Evolutionary conservation across 805 yeast genomes (phyloP).

Genomic region (Saccharomycopsis fibuligera): DNA sequence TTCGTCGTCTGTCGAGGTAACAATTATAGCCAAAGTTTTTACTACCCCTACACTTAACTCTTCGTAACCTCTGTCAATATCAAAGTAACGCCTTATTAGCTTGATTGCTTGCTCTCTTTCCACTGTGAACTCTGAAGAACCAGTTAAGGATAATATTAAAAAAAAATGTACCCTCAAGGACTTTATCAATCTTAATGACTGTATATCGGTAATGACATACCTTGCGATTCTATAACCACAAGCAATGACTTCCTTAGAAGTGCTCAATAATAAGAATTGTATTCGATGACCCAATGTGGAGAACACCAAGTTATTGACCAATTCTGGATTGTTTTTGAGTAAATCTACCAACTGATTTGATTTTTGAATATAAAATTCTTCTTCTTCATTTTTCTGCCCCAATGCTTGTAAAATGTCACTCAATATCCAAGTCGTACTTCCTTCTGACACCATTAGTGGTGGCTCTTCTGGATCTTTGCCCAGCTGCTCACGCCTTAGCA

Average conservation of each 20-base stretch:
- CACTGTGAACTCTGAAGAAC: conserved; percentile 43
- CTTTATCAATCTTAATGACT: conserved; percentile 48
- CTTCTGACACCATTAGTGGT: background rate
- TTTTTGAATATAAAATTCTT: conserved; percentile 44
- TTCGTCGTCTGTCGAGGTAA: conserved; percentile 48
- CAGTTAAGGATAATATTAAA: conserved; percentile 57
- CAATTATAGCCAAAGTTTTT: conserved; percentile 49
- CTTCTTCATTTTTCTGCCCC: conserved; percentile 44
- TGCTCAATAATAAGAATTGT: conserved; percentile 53
- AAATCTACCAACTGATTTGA: conserved; percentile 62
- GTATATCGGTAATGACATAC: conserved; percentile 48
- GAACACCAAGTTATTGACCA: conserved; percentile 59
- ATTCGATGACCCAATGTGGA: conserved; percentile 51
- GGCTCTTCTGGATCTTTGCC: too few relatives aligned
- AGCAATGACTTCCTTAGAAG: conserved; percentile 56
- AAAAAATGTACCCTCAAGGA: conserved; percentile 51
- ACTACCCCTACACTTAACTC: conserved; percentile 57
- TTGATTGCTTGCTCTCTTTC: conserved; percentile 79
- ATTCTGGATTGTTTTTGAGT: conserved; percentile 48
- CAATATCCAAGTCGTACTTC: conserved; percentile 41
- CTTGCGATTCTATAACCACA: conserved; percentile 74
- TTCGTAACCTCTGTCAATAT: conserved; percentile 44
- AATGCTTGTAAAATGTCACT: conserved; percentile 56
- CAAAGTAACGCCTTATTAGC: conserved; percentile 56
- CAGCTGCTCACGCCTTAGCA: background rate